Conservation (phyloP, 83 land plant species). For the Thuja plicata region DNA sequence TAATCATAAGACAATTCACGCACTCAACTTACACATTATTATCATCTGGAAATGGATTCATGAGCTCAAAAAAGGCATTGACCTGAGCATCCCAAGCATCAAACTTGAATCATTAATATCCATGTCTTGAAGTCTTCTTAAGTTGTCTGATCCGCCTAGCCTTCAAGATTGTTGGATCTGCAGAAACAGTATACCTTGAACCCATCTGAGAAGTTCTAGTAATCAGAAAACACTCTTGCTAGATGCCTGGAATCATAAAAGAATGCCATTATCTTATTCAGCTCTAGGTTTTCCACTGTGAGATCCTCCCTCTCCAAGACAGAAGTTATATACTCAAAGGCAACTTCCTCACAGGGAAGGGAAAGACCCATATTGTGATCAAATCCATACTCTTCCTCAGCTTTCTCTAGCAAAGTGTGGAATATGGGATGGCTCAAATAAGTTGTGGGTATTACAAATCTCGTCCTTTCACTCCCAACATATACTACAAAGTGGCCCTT, state of each 20-base stretch:
- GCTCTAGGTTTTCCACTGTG: background rate
- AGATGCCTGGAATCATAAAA: background rate
- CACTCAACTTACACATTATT: too few species aligned
- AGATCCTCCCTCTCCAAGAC: background rate
- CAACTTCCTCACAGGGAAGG: background rate
- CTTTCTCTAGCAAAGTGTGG: constrained; percentile 10
- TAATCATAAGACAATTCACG: too few species aligned
- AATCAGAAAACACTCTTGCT: background rate
- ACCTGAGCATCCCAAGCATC: background rate
- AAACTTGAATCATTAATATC: background rate
- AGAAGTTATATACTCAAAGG: background rate
- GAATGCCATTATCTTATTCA: background rate
- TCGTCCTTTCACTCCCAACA: constrained; percentile 12
- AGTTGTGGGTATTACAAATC: constrained; percentile 20
- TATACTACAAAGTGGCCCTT: constrained; percentile 24
- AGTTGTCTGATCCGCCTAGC: background rate
- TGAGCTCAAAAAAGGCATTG: background rate
- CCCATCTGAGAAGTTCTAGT: background rate
- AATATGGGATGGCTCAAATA: constrained; percentile 17
- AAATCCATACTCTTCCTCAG: constrained; percentile 27
- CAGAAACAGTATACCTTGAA: background rate
- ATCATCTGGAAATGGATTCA: too few species aligned
- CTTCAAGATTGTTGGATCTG: background rate
- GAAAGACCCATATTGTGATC: constrained; percentile 7
- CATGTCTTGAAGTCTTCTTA: background rate